Conservation (phyloP, 2,329 filamentous ascomycete species). For the Didymellaceae sp. region DNA sequence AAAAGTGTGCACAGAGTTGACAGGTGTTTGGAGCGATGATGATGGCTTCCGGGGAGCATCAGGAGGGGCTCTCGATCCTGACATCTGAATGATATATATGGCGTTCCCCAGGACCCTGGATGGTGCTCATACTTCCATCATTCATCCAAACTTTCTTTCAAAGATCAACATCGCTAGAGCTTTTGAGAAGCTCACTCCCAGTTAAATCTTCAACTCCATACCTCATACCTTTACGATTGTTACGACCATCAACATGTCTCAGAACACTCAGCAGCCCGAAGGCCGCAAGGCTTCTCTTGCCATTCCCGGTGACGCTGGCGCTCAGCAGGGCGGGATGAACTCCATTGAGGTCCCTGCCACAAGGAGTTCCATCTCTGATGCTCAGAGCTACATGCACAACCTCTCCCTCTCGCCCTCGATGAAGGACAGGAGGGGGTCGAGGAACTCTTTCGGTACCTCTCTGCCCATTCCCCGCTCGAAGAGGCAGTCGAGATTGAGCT, state of each 20-base stretch:
- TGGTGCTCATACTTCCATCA: constrained; percentile 17
- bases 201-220: background rate
- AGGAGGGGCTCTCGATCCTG: constrained; percentile 7
- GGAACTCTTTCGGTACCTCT: constrained; percentile 77
- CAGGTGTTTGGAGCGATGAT: constrained; percentile 26
- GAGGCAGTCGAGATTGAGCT: constrained; percentile 71
- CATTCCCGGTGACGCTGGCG: constrained; percentile 36
- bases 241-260: constrained; percentile 57
- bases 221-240: background rate
- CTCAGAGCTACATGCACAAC: constrained; percentile 73
- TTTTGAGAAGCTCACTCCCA: constrained; percentile 13
- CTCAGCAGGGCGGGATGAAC: constrained; percentile 44
- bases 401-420: constrained; percentile 71
- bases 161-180: constrained; percentile 13
- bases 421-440: constrained; percentile 70
- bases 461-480: constrained; percentile 76
- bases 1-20: constrained; percentile 22
- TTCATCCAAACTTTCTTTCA: constrained; percentile 13
- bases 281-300: constrained; percentile 40
- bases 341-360: constrained; percentile 74
- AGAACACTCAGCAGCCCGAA: constrained; percentile 53
- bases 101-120: constrained; percentile 31
- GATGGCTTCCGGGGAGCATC: constrained; percentile 28
- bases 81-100: constrained; percentile 35
- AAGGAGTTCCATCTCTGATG: constrained; percentile 71